A percentile compares a stretch with the other conserved stretches of the same genome.
Evolutionary conservation across 106 monocot species (phyloP).

Genomic region (Platanthera zijinensis): DNA sequence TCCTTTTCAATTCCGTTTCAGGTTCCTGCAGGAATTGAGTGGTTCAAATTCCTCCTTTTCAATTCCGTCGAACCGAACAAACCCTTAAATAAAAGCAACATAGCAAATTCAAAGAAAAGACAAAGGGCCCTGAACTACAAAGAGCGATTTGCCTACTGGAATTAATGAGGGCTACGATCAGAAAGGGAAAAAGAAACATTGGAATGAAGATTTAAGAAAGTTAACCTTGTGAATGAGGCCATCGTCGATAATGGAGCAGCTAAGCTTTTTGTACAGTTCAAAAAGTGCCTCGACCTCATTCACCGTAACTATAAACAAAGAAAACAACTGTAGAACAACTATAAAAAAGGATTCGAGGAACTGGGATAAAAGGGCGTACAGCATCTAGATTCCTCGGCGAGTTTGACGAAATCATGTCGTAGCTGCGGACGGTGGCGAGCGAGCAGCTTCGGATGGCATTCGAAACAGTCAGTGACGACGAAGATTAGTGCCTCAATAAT

Average conservation of each 20-base stretch:
- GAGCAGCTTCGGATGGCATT: not conserved
- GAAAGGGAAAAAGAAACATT: not conserved
- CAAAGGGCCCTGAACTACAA: no score
- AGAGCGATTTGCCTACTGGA: no score
- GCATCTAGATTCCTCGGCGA: constrained; percentile 18
- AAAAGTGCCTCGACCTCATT: constrained; percentile 85
- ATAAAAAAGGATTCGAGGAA: not conserved
- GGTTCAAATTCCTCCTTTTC: no score
- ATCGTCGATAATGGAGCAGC: constrained; percentile 45
- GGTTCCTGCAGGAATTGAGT: no score
- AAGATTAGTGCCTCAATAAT: constrained; percentile 11
- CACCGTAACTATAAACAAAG: constrained; percentile 37
- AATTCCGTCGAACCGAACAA: no score
- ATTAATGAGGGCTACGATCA: not conserved
- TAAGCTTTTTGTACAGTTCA: constrained; percentile 85
- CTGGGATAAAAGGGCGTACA: not conserved
- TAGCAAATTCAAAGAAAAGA: no score
- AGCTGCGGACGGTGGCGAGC: not conserved
- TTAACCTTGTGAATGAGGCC: constrained; percentile 86
- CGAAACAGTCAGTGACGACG: constrained; percentile 15
- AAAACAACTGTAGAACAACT: not conserved
- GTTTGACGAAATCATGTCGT: constrained; percentile 6
- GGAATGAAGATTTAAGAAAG: not conserved
- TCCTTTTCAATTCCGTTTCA: no score
- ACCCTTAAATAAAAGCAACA: no score